Conservation (phyloP, 2,329 filamentous ascomycete species). For the Endoconidiophora polonica region DNA sequence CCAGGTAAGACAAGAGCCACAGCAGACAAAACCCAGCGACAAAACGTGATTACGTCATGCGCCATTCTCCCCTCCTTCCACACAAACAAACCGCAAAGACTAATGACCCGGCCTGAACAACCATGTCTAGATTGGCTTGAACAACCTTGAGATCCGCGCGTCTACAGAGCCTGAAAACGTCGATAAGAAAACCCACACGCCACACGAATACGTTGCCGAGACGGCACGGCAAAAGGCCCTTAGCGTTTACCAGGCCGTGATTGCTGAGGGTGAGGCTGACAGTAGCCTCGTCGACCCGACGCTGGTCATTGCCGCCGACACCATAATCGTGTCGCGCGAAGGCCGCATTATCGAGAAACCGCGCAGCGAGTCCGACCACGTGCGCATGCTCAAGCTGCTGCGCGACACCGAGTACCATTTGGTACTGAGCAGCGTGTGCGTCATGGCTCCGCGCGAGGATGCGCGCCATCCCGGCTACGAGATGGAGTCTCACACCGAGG, state of each 20-base stretch:
- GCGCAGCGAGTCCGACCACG: conserved; percentile 60
- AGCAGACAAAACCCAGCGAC: too few relatives aligned
- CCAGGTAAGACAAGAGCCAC: conserved; percentile 30
- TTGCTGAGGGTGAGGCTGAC: conserved; percentile 26
- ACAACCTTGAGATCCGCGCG: conserved; percentile 67
- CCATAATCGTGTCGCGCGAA: conserved; percentile 60
- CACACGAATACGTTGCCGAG: conserved; percentile 78
- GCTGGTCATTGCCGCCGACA: conserved; percentile 80
- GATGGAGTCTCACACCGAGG: conserved; percentile 66
- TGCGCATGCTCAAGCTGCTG: conserved; percentile 66
- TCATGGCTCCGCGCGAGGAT: conserved; percentile 68
- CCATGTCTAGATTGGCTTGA: conserved; percentile 50
- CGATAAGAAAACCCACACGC: conserved; percentile 53
- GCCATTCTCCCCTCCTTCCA: conserved; percentile 6
- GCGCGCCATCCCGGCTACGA: conserved; percentile 73
- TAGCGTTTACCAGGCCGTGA: conserved; percentile 42
- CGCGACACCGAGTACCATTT: conserved; percentile 63
- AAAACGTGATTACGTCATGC: too few relatives aligned
- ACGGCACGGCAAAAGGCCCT: conserved; percentile 75
- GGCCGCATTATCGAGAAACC: conserved; percentile 87
- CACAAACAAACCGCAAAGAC: not conserved
- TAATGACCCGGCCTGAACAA: not conserved
- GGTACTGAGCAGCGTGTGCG: conserved; percentile 71
- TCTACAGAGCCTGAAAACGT: conserved; percentile 75
- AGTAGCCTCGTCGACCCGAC: conserved; percentile 47